Base-by-base conservation (phyloP, 305 asterid genomes). In the Ajuga reptans region DNA sequence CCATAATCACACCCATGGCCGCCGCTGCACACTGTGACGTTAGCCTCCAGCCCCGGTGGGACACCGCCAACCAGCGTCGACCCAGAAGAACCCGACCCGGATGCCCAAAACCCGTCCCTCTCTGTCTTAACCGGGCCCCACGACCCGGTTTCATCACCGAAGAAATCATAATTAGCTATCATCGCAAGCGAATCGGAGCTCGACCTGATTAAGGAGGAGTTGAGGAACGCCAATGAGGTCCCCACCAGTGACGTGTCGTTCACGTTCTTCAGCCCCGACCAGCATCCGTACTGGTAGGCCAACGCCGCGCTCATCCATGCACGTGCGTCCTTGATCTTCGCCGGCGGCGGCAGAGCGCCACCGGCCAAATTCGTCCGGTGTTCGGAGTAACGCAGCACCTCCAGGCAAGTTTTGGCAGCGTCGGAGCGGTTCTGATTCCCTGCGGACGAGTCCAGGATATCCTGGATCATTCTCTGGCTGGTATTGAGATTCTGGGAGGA, bases 221-320 rank as follows among this genome's bases (percentile, higher is more conserved):
- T 72, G 46, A 87, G 36, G 21, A 81, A 83, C 31, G 74, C 36
- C 80, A 84, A 65, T 14, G 89, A 58, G 2, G 59, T 21, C 0
- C 16, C 76, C 8, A 88, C 93, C 14, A 49, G 61, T 4, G 68
- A 46, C 45, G 93, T 82, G 70, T 74, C 90, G 75, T 89, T 89
- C 43, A 84, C 94, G 68, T 64, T 73, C 75, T 77, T 82, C 50
- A 87, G 72, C 27, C 72, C 84, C 5, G 90, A 78, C 73, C 79
- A 73, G 77, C 88, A 80, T 21, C 78, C 86, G 59, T 79, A 85
- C 73, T 84, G 82, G 76, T 84, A 80, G 14, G 69, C 84, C 73
- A 87, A 4, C n/a, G 83, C 81, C 5, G 91, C 90, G 66, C 89
- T 81, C 85, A 71, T 70, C 94, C 94, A 84, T 9, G 91, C 86